A percentile compares a stretch with the other conserved stretches of the same genome.
phyloP scores from a whole-genome alignment of 2,329 filamentous ascomycete species.

The Canariomyces notabilis region DNA sequence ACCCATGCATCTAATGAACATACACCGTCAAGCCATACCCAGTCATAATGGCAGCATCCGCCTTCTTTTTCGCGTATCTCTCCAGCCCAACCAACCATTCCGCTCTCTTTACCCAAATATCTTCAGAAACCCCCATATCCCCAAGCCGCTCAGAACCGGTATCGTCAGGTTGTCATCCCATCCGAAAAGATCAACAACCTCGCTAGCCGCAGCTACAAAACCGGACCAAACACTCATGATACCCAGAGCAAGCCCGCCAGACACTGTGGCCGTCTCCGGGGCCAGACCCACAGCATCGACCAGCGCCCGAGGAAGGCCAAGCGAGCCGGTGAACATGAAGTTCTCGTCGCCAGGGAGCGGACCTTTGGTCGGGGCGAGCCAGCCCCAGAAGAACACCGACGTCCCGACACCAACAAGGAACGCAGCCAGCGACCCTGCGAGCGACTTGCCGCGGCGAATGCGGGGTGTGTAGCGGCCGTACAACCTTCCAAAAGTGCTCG shows the following conservation, averaged over 20 bases:
- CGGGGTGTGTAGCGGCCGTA: constrained; percentile 86
- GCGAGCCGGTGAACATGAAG: constrained; percentile 75
- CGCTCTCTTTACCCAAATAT: constrained; percentile 59
- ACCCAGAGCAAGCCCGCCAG: constrained; percentile 67
- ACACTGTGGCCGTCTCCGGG: constrained; percentile 54
- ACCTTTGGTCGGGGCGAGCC: constrained; percentile 65
- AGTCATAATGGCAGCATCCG: constrained; percentile 1
- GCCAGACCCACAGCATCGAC: constrained; percentile 58
- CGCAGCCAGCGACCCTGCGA: constrained; percentile 83
- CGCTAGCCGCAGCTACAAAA: constrained; percentile 81
- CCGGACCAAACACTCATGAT: constrained; percentile 83
- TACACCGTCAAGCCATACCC: constrained; percentile 7
- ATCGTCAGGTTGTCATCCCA: constrained; percentile 99
- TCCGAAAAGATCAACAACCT: constrained; percentile 85
- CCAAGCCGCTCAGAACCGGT: constrained; percentile 80
- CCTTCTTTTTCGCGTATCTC: not conserved
- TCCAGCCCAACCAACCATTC: not conserved
- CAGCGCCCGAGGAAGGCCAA: constrained; percentile 62
- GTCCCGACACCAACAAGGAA: constrained; percentile 78
- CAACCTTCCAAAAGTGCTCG: constrained; percentile 85
- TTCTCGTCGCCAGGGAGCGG: constrained; percentile 63
- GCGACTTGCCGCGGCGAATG: constrained; percentile 80
- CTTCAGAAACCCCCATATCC: constrained; percentile 88
- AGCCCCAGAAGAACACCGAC: constrained; percentile 83
- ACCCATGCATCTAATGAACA: constrained; percentile 20